Percentiles rank a stretch among this genome's conserved stretches.
Evolutionary conservation across 768 basidiomycete genomes (phyloP).

Genomic region (Leccinum longicurvipes): DNA sequence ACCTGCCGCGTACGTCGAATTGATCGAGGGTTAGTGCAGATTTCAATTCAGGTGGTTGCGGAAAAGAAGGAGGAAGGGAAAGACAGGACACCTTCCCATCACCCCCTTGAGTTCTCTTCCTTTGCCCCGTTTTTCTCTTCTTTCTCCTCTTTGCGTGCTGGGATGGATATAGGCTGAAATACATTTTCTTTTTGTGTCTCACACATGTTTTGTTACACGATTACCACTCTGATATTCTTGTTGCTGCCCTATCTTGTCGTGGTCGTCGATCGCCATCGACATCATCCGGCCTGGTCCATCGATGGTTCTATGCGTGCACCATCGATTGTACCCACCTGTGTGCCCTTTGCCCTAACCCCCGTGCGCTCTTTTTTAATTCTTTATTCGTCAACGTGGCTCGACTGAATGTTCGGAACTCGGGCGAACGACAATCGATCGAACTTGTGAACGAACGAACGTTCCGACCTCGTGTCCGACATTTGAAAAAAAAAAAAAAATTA

Average conservation of each 20-base stretch:
- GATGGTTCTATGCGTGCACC: not conserved
- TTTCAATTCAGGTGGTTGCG: constrained; percentile 25
- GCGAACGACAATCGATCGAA: not conserved
- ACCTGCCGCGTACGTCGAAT: constrained; percentile 87
- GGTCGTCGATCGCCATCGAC: not conserved
- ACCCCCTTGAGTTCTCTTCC: constrained; percentile 52
- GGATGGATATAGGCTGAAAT: constrained; percentile 77
- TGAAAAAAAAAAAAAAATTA: not conserved
- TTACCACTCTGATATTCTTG: not conserved
- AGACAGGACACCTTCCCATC: constrained; percentile 4
- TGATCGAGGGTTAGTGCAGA: constrained; percentile 82
- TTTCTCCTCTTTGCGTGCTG: constrained; percentile 41
- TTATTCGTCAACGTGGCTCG: not conserved
- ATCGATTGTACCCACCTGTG: not conserved
- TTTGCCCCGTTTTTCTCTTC: constrained; percentile 47
- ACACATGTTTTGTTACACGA: not conserved
- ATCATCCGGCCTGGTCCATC: not conserved
- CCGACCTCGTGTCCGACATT: not conserved
- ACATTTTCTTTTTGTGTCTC: constrained; percentile 45
- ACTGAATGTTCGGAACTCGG: not conserved
- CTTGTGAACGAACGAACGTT: not conserved
- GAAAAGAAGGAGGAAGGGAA: constrained; percentile 9
- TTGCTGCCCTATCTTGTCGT: constrained; percentile 27
- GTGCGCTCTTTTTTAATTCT: not conserved
- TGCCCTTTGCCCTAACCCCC: not conserved